phyloP scores from a whole-genome alignment of 306 rosid species.

The Glycyrrhiza uralensis region DNA sequence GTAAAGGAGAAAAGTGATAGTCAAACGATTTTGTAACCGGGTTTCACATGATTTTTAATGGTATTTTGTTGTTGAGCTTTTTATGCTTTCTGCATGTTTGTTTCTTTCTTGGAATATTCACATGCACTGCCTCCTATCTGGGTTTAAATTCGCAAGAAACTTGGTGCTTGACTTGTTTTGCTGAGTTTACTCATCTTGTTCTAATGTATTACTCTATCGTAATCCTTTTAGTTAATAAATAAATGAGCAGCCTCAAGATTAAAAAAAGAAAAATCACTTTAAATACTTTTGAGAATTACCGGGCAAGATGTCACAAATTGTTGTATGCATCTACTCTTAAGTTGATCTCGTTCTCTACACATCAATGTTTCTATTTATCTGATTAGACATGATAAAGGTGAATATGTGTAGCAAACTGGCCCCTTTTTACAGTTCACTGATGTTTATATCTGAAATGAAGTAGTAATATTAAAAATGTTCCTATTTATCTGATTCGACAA shows the following conservation, averaged over 20 bases:
- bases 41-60: conserved; percentile 6
- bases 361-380: too few species aligned
- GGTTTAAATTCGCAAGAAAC: neutral
- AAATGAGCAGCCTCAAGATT: neutral
- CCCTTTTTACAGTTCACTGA: too few species aligned
- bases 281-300: neutral
- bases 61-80: neutral
- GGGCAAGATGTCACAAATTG: neutral
- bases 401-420: too few species aligned
- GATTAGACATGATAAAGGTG: too few species aligned
- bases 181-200: neutral
- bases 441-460: too few species aligned
- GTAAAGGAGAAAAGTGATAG: neutral
- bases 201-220: neutral
- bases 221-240: neutral
- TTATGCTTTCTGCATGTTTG: neutral
- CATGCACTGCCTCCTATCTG: neutral
- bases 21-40: neutral
- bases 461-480: too few species aligned
- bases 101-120: neutral
- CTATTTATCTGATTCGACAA: neutral
- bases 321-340: too few species aligned
- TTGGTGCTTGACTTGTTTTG: neutral
- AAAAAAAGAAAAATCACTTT: neutral
- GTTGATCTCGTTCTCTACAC: too few species aligned